Percentiles rank a stretch among this genome's conserved stretches.
phyloP scores from a whole-genome alignment of 306 rosid species.

The Luffa acutangula region DNA sequence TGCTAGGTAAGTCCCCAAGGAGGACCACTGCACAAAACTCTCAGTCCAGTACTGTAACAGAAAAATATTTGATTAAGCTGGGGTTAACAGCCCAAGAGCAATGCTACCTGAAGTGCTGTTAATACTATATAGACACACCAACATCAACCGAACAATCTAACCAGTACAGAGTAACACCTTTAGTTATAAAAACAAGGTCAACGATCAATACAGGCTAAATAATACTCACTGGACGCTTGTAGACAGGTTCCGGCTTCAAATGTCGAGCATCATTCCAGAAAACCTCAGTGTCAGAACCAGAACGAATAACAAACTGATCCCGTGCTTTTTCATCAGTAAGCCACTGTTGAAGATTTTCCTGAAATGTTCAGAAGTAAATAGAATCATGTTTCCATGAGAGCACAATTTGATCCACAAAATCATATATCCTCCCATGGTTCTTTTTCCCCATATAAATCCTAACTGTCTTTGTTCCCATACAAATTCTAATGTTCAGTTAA shows the following conservation, averaged over 20 bases:
- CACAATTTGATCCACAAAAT: not conserved
- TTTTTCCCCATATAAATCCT: not conserved
- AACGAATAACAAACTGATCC: conserved; percentile 87
- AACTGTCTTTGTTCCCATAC: not conserved
- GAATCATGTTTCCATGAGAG: not conserved
- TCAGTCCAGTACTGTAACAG: conserved; percentile 74
- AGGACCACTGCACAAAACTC: conserved; percentile 92
- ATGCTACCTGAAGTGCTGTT: not conserved
- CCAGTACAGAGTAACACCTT: not conserved
- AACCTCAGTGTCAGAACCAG: conserved; percentile 81
- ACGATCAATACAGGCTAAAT: not conserved
- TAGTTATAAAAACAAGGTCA: not conserved
- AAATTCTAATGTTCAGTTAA: not conserved
- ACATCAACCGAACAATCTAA: not conserved
- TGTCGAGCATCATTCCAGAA: conserved; percentile 87
- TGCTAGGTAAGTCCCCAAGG: conserved; percentile 80
- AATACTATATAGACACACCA: not conserved
- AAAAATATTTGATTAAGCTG: not conserved
- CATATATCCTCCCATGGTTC: not conserved
- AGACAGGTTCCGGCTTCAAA: conserved; percentile 71
- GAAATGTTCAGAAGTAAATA: conserved; percentile 1
- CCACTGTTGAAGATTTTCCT: conserved; percentile 94
- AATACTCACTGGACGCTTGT: conserved; percentile 63
- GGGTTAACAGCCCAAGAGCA: not conserved
- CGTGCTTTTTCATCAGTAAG: conserved; percentile 81